Evolutionary conservation across 192 early-diverging fungal genomes (phyloP), one percentile per base, ranked within the genome.

Genomic region (Coemansia guatemalensis): DNA sequence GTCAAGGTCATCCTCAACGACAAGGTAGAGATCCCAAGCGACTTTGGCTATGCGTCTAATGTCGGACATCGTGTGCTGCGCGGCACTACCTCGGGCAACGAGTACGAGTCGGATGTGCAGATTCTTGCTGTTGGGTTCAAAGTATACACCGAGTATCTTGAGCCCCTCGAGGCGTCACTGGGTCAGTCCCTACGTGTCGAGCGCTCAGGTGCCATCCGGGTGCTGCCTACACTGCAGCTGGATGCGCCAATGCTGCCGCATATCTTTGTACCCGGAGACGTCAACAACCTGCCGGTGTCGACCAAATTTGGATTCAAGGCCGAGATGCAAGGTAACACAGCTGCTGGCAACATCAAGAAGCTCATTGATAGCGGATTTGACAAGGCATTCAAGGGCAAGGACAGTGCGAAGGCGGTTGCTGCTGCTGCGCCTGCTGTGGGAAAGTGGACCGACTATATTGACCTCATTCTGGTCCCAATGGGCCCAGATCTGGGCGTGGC

Each of bases 261-360:
- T 39, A 83, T 87, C 24, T 87, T 85, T 64, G 81, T 83, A 1
- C 54, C 84, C 1, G 86, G 86, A 26, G 86, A 87, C 33, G 82
- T 68, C 35, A 67, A 78, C 30, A 74, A 82, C 30, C 41, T 73
- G 56, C 81, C 81, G 1, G 57, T 62, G 54, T 64, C 77, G 12
- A 68, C 71, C 41, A 79, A 79, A 48, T 79, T 74, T 49, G 77
- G 62, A 22, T 79, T 74, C 64, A 79, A 79, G 68, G 77, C 77
- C 1, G 77, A 74, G 51, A 74, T 79, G 77, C 77, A 79, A 47
- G 77, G 77, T 6, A 49, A 52, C 18, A 74, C 77, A 2, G 77
- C 57, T 1, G 77, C 77, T 5, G 65, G 27, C 27, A 79, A 79
- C 30, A 69, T 79, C 57, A 63, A 53, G 30, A 59, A 59, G 12